Base-by-base conservation (phyloP, 2,329 filamentous ascomycete genomes). In the Lachnellula hyalina region DNA sequence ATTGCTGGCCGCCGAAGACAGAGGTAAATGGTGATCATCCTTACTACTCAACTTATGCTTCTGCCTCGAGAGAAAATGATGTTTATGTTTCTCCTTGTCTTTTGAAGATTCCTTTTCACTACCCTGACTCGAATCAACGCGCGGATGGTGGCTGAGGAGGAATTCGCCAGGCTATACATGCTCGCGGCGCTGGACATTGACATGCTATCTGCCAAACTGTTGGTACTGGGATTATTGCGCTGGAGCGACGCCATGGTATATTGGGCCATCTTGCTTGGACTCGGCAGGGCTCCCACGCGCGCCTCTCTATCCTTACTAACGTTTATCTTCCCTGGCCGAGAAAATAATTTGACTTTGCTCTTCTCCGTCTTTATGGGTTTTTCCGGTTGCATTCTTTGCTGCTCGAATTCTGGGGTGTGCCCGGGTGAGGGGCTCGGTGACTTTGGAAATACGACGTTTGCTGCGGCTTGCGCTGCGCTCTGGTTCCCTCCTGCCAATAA, bases 341-440 rank as follows among this genome's bases (percentile, higher is more conserved):
- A 89, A 68, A 92, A 92, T 28, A 93, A 77, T 74, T 93, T 93
- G 69, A 89, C 87, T 72, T 90, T 91, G 58, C 84, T 84, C 71
- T 89, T 89, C 64, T 89, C 85, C 28, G 81, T 76, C 63, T 82
- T 81, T 34, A 69, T 65, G 61, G 79, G 78, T 69, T 87, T 85
- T 61, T 87, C 84, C 2, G 76, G 72, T 45, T 74, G 64, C 8
- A 68, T 51, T 14, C 61, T 55, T 49, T 52, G 47, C 38, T 62
- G 62, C 15, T 67, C 21, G 71, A 72, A 35, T 72, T 76, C 11
- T 67, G 72, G 15, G 50, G 58, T 61, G 11, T 67, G 48, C 23
- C 57, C 61, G 9, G 68, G 68, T 34, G 69, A 70, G 15, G 63
- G 60, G 50, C 60, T 58, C 63, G 70, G 51, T 59, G 67, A 59